Evolutionary conservation across 2,329 filamentous ascomycete species (phyloP).

Genomic region (Alternaria solani): DNA sequence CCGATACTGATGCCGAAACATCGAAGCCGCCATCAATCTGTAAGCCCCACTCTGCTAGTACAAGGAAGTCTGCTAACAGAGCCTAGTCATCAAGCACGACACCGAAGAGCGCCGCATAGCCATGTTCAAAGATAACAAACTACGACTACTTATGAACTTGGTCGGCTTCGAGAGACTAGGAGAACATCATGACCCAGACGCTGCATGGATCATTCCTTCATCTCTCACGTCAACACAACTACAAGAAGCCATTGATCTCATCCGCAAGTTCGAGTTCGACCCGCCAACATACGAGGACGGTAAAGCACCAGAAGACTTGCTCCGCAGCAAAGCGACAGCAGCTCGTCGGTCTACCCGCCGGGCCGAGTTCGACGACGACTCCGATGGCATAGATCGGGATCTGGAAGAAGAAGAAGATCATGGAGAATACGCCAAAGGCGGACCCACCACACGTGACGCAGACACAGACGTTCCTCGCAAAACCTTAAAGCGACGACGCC

Average conservation of each 20-base stretch:
- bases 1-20: slow-evolving; percentile 45
- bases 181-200: slow-evolving; percentile 75
- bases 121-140: slow-evolving; percentile 87
- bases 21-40: slow-evolving; percentile 56
- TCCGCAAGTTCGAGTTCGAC: slow-evolving; percentile 79
- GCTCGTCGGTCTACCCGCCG: slow-evolving; percentile 49
- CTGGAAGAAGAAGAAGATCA: slow-evolving; percentile 58
- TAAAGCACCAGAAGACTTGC: slow-evolving; percentile 75
- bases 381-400: slow-evolving; percentile 66
- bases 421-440: slow-evolving; percentile 73
- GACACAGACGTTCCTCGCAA: slow-evolving; percentile 63
- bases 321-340: slow-evolving; percentile 73
- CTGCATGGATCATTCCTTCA: slow-evolving; percentile 79
- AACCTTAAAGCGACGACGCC: slow-evolving; percentile 65
- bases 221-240: slow-evolving; percentile 70
- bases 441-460: slow-evolving; percentile 66
- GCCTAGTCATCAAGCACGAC: slow-evolving; percentile 60
- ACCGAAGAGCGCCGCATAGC: slow-evolving; percentile 72
- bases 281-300: slow-evolving; percentile 81
- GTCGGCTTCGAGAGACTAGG: slow-evolving; percentile 73
- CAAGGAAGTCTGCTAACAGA: slow-evolving; percentile 34
- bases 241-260: slow-evolving; percentile 72
- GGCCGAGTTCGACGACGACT: slow-evolving; percentile 75
- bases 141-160: slow-evolving; percentile 83
- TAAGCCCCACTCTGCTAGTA: slow-evolving; percentile 22